Percentiles rank a stretch among this genome's conserved stretches.
These are phyloP conservation scores for Lyophyllum semitale DNA, from an alignment of 768 basidiomycete genomes.

Conservation along the genomic window DNA sequence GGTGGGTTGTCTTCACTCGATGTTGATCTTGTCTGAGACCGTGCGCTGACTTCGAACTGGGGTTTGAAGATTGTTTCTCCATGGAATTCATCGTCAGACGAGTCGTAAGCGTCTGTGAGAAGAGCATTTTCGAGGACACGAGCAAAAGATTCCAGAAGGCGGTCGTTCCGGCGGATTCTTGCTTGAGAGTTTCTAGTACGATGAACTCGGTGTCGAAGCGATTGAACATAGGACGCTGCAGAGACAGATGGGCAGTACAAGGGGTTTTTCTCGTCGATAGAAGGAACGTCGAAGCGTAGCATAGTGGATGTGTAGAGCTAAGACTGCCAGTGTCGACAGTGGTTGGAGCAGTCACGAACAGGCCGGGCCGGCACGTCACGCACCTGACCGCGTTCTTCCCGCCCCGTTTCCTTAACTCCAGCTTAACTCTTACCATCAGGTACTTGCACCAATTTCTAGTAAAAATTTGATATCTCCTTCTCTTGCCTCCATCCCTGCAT, in stretches of 20 bases:
- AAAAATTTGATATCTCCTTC: too few species aligned
- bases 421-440: too few species aligned
- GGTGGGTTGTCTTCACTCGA: conserved; percentile 16
- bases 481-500: too few species aligned
- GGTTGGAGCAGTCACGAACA: too few species aligned
- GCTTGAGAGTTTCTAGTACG: conserved; percentile 17
- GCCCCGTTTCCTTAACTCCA: too few species aligned
- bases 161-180: conserved; percentile 13
- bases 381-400: too few species aligned
- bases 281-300: conserved; percentile 23
- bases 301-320: not conserved
- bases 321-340: too few species aligned
- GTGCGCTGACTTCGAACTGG: not conserved
- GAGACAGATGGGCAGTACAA: conserved; percentile 57
- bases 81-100: conserved; percentile 18
- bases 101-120: conserved; percentile 15
- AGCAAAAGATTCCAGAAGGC: conserved; percentile 33
- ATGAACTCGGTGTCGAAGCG: conserved; percentile 36
- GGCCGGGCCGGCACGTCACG: too few species aligned
- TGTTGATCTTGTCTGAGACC: not conserved
- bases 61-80: not conserved
- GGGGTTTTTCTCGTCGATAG: conserved; percentile 56
- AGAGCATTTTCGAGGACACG: conserved; percentile 31
- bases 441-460: too few species aligned
- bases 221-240: conserved; percentile 46